phyloP scores from a whole-genome alignment of 257 asterid genomes.

The Fraxinus pennsylvanica region DNA sequence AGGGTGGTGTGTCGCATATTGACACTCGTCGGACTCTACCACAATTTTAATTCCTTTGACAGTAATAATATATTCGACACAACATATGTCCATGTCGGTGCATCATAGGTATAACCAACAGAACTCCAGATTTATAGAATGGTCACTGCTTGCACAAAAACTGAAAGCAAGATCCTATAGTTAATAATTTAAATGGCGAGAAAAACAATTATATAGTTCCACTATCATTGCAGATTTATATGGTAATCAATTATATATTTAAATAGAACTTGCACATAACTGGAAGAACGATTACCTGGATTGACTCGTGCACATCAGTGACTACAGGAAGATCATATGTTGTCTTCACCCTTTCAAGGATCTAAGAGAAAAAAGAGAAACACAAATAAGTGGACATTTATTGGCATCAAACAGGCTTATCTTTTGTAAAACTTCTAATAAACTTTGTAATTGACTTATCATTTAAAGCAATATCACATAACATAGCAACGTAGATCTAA shows the following conservation, averaged over 20 bases:
- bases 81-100: no score
- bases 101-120: not conserved
- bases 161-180: not conserved
- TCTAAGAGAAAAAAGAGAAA: slow-evolving; percentile 38
- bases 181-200: not conserved
- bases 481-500: not conserved
- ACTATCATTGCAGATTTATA: not conserved
- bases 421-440: not conserved
- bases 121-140: not conserved
- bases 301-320: slow-evolving; percentile 79
- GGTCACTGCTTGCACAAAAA: not conserved
- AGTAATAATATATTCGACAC: no score
- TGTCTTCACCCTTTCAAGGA: slow-evolving; percentile 80
- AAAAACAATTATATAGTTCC: not conserved
- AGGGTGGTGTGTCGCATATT: no score
- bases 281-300: slow-evolving; percentile 47
- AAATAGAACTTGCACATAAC: not conserved
- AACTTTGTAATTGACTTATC: not conserved
- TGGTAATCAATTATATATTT: not conserved
- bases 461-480: not conserved
- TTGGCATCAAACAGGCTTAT: not conserved
- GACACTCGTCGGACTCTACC: no score
- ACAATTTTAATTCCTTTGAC: no score
- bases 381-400: not conserved
- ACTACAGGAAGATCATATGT: slow-evolving; percentile 70